A percentile compares a stretch with the other conserved stretches of the same genome.
Conservation (phyloP, 148 eudicot species). For the Talinum fruticosum region DNA sequence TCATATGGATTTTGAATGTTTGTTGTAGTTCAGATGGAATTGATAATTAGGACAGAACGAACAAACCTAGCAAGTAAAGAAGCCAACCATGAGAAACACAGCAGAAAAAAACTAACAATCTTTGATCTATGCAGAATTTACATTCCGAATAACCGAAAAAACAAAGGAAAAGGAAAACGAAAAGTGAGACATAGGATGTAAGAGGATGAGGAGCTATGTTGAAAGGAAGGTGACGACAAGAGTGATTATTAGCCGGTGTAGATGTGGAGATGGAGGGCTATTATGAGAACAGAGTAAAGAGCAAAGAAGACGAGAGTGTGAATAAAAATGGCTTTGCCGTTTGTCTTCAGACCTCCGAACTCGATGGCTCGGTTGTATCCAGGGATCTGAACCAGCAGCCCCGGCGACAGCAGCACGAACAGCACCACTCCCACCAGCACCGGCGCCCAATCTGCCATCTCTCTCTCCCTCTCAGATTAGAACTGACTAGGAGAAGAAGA, state of each 20-base stretch:
- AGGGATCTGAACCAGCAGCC: slow-evolving; percentile 50
- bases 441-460: slow-evolving; percentile 65
- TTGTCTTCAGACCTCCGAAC: slow-evolving; percentile 54
- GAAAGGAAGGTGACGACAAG: no score
- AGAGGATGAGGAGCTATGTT: no score
- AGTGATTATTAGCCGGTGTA: slow-evolving; percentile 36
- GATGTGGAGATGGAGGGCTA: slow-evolving; percentile 41
- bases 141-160: no score
- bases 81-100: no score
- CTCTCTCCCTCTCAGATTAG: not conserved
- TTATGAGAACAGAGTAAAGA: slow-evolving; percentile 33
- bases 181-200: no score
- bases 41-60: no score
- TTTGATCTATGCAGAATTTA: no score
- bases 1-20: no score
- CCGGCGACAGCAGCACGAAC: slow-evolving; percentile 53
- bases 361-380: slow-evolving; percentile 43
- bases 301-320: slow-evolving; percentile 52
- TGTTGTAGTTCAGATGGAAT: no score
- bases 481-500: not conserved
- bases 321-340: slow-evolving; percentile 44
- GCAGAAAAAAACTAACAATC: no score
- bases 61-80: no score
- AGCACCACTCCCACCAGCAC: slow-evolving; percentile 56
- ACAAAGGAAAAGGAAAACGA: no score